Percentiles rank a stretch among this genome's conserved stretches.
These are phyloP conservation scores for Boletus rubescentipes DNA, from an alignment of 768 basidiomycete species.

Conservation along the genomic window DNA sequence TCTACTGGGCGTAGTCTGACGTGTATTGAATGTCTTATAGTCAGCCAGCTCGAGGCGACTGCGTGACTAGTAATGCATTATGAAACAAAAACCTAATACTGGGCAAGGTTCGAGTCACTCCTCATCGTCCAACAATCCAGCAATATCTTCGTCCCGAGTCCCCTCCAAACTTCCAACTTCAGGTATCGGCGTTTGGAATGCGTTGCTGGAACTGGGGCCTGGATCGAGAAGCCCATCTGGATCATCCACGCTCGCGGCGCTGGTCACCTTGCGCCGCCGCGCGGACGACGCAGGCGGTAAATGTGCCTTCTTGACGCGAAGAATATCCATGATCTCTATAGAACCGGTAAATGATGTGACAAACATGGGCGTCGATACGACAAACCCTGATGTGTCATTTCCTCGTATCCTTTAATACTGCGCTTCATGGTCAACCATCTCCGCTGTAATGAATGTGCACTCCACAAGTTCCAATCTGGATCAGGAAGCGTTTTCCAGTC, in stretches of 20 bases:
- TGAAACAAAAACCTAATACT: slow-evolving; percentile 1
- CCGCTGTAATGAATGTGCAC: slow-evolving; percentile 74
- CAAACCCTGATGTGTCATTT: slow-evolving; percentile 78
- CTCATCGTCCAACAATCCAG: slow-evolving; percentile 21
- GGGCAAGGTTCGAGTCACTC: slow-evolving; percentile 6
- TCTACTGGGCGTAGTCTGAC: slow-evolving; percentile 62
- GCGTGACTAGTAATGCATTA: neutral
- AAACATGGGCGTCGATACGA: neutral
- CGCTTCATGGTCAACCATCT: slow-evolving; percentile 82
- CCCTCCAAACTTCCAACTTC: slow-evolving; percentile 15
- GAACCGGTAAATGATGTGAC: slow-evolving; percentile 8
- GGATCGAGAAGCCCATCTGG: slow-evolving; percentile 31
- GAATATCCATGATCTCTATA: slow-evolving; percentile 79
- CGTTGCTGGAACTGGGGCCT: slow-evolving; percentile 16
- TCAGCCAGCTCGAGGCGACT: too few relatives aligned
- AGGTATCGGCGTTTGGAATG: slow-evolving; percentile 25
- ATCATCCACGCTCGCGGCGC: slow-evolving; percentile 50
- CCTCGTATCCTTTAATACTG: slow-evolving; percentile 71
- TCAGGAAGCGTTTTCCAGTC: slow-evolving; percentile 81
- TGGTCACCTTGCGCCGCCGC: slow-evolving; percentile 51
- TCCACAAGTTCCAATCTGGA: slow-evolving; percentile 80
- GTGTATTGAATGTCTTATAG: neutral
- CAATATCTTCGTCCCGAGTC: slow-evolving; percentile 13
- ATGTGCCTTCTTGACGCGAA: slow-evolving; percentile 70
- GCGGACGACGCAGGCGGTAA: slow-evolving; percentile 40